Base-by-base conservation (phyloP, 75 land plant genomes). In the Sequoiadendron giganteum region DNA sequence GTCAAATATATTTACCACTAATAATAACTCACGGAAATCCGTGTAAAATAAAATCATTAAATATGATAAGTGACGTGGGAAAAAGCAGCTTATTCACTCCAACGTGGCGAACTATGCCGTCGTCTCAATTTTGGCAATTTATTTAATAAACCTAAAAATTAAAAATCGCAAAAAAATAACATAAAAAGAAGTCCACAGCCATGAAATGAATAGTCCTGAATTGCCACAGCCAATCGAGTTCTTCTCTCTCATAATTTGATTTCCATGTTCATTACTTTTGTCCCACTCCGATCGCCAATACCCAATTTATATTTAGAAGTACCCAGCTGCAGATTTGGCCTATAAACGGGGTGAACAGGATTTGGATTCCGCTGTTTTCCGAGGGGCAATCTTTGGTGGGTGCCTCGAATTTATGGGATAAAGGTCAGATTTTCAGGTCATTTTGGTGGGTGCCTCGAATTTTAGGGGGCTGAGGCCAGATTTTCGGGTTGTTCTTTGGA, bases 261-360 rank as follows among this genome's bases (percentile, higher is more conserved):
- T 61, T 61, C 25, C 19, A 19, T 61, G 25, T 61, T 61, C 25
- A 61, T 18, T 65, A 65, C 70, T 21, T 25, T 65, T 65, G 9
- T 65, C 28, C 5, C 5, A 21, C 70, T 65, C n/a, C n/a, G 70
- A 65, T 65, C 70, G n/a, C 28, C 70, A 21, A 65, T 25, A 65
- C 70, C n/a, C 70, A 65, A 65, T 65, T 65, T 65, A 19, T 78
- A 16, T 39, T 8, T 42, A 5, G 81, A 78, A 78, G 45, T 18
- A 40, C 45, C 81, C 81, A 39, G 14, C 40, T 78, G 10, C 81
- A 78, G 81, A 78, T 78, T 78, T 78, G 14, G 81, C 45, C 81
- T 19, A 13, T 18, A 40, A 78, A 39, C 43, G 3, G 7, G 36
- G 81, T 40, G 25, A 16, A 11, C 0, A 42, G 18, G 21, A 78